phyloP scores from a whole-genome alignment of 2,329 filamentous ascomycete species.

The Colletotrichum gigasporum region DNA sequence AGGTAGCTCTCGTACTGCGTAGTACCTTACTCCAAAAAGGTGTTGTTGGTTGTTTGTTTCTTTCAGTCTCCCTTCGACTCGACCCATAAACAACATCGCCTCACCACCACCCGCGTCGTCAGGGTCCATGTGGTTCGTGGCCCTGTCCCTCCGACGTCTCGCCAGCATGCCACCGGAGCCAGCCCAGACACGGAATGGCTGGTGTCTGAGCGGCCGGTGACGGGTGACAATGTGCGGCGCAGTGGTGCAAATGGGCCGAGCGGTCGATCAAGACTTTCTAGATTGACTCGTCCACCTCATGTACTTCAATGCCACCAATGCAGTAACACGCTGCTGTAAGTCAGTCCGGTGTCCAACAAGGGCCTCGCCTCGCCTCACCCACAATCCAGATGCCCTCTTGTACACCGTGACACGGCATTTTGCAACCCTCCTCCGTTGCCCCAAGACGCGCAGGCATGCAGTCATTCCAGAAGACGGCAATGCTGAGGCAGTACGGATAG shows the following conservation, averaged over 20 bases:
- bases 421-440: background rate
- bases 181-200: constrained; percentile 18
- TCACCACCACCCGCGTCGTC: background rate
- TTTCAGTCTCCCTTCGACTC: background rate
- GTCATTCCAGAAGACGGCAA: background rate
- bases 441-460: background rate
- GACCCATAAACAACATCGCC: background rate
- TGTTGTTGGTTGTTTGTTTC: too few species aligned
- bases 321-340: background rate
- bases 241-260: background rate
- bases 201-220: constrained; percentile 4
- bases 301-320: background rate
- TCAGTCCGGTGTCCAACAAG: background rate
- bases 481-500: background rate
- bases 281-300: background rate
- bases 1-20: too few species aligned
- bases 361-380: background rate
- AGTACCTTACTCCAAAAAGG: too few species aligned
- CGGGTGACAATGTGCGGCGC: constrained; percentile 20
- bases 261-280: constrained; percentile 1
- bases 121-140: constrained; percentile 1
- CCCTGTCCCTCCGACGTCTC: too few species aligned
- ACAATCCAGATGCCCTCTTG: background rate
- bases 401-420: background rate
- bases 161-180: background rate